phyloP scores from a whole-genome alignment of 257 asterid species.

The Nicotiana tabacum region DNA sequence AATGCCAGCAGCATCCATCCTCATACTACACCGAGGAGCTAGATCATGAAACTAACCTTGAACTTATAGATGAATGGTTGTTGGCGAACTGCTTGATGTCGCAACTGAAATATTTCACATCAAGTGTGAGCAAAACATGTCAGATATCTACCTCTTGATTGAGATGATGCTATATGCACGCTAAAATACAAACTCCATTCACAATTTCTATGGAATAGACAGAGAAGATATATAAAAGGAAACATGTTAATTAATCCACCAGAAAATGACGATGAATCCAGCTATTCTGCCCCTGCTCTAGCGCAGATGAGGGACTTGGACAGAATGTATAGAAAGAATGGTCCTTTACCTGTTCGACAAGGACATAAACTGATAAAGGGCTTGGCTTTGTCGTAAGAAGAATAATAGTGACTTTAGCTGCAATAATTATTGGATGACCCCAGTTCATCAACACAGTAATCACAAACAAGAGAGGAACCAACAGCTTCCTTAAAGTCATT shows the following conservation, averaged over 20 bases:
- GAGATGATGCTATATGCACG: neutral
- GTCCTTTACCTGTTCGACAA: conserved; percentile 35
- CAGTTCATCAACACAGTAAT: conserved; percentile 34
- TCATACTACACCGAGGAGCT: neutral
- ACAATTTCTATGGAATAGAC: neutral
- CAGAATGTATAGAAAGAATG: conserved; percentile 1
- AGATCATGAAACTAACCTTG: conserved; percentile 24
- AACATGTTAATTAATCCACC: neutral
- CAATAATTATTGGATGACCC: conserved; percentile 44
- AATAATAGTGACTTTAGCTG: conserved; percentile 29
- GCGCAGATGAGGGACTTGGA: neutral
- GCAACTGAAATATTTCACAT: conserved; percentile 26
- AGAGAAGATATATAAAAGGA: neutral
- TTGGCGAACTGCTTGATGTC: conserved; percentile 23
- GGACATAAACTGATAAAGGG: conserved; percentile 36
- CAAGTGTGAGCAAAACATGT: neutral
- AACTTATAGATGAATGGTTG: conserved; percentile 31
- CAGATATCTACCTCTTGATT: neutral
- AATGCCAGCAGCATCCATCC: neutral
- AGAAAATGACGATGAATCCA: neutral
- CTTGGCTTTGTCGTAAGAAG: conserved; percentile 35
- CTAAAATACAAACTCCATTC: neutral
- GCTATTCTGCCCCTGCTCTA: neutral
- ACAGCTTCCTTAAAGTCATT: conserved; percentile 25
- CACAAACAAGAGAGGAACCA: conserved; percentile 33